Conservation (phyloP, 176 grass and related monocot genomes). For the Ampelocalamus luodianensis region DNA sequence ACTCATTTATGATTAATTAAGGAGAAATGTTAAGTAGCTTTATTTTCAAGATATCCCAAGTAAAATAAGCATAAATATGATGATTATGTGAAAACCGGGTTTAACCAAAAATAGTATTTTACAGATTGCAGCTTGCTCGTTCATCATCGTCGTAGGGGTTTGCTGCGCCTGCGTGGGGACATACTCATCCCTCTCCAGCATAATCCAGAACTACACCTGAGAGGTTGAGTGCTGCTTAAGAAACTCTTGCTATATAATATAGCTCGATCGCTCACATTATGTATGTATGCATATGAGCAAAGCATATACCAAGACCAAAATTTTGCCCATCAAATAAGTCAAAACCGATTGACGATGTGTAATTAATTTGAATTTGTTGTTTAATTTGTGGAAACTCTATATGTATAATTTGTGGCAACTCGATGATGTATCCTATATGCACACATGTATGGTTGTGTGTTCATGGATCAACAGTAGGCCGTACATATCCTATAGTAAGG, state of each 20-base stretch:
- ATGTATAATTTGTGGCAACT: background rate
- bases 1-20: background rate
- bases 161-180: conserved; percentile 60
- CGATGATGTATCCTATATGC: background rate
- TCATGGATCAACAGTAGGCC: background rate
- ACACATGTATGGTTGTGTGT: background rate
- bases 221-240: background rate
- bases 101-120: conserved; percentile 20
- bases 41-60: background rate
- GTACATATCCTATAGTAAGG: background rate
- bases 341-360: background rate
- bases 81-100: background rate
- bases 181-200: conserved; percentile 54
- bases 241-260: background rate
- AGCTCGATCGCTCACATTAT: background rate
- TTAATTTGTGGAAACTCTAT: background rate
- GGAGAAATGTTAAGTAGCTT: background rate
- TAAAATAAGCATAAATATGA: conserved; percentile 3
- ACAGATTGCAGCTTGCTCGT: conserved; percentile 48
- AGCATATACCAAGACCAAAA: background rate
- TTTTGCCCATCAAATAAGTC: conserved; percentile 18
- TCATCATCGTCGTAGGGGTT: conserved; percentile 59
- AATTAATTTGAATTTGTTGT: background rate
- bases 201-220: conserved; percentile 62
- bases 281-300: background rate